Percentiles rank a stretch among this genome's conserved stretches.
Conservation (phyloP, 345 rosid species). For the Acer campestre region DNA sequence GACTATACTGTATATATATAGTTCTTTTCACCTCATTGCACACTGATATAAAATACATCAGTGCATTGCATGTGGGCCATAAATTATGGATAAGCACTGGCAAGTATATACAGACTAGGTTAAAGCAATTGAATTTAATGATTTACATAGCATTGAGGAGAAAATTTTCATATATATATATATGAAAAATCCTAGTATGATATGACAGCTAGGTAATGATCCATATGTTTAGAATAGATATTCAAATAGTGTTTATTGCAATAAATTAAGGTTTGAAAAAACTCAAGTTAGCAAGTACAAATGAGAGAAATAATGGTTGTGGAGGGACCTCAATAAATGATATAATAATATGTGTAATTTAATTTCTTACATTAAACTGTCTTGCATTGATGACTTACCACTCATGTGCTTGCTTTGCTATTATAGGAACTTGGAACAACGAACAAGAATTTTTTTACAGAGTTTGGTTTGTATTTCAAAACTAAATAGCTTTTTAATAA, state of each 20-base stretch:
- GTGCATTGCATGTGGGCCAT: no score
- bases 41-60: no score
- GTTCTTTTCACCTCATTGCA: no score
- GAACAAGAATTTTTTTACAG: background rate
- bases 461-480: no score
- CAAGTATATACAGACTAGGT: no score
- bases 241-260: slow-evolving; percentile 8
- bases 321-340: slow-evolving; percentile 13
- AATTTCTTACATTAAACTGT: background rate
- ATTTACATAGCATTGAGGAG: no score
- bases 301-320: background rate
- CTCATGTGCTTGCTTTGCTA: background rate
- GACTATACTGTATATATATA: no score
- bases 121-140: no score
- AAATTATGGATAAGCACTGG: no score
- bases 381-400: background rate
- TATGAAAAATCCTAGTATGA: background rate
- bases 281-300: background rate
- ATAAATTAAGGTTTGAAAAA: background rate
- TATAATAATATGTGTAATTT: background rate
- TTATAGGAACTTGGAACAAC: background rate
- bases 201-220: background rate
- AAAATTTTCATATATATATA: no score
- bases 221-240: background rate
- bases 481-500: no score